Evolutionary conservation across 345 rosid species (phyloP), one percentile per base, ranked within the genome.

Genomic region (Rhizophora apiculata): DNA sequence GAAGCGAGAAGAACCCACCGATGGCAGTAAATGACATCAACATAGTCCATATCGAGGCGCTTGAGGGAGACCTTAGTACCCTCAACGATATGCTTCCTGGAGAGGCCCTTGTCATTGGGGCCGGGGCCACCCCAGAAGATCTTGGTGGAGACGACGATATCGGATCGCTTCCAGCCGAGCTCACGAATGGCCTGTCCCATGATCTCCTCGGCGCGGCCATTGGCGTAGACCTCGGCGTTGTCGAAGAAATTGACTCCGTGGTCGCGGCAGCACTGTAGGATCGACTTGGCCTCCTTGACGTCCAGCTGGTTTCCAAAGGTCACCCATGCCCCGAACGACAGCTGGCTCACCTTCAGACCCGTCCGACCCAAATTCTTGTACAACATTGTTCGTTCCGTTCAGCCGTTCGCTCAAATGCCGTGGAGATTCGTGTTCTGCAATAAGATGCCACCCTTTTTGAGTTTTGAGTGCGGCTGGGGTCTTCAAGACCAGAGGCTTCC

Each of bases 91-190:
- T 95, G 96, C 75, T 95, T 95, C 68, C 99, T 76, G 51, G 93
- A 89, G 37, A 95, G 78, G 34, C 97, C 97, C 70, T 90, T 92
- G 60, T 95, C 99, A 64, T 95, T 95, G 30, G 97, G 99, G 37
- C 97, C 97, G 13, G 91, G 82, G 6, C 99, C 99, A 26, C 99
- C 99, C 99, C 99, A 92, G 72, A 95, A 95, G 88, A 92, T 85
- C 96, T 95, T 95, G 48, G 97, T 95, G 51, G 97, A 88, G 62
- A 92, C 83, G 3, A 95, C 99, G 59, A 95, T 70, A 64, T 95
- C 97, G 29, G 99, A 92, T 26, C 96, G 83, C 73, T 87, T 88
- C 99, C 99, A 95, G 4, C 99, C 99, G n/a, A 95, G 85, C 75
- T 91, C 96, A 29, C 99, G 90, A 78, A 95, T 88, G 34, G 97